Conservation (phyloP, 108 stramenopile genomes). For the Mayamaea pseudoterrestris region DNA sequence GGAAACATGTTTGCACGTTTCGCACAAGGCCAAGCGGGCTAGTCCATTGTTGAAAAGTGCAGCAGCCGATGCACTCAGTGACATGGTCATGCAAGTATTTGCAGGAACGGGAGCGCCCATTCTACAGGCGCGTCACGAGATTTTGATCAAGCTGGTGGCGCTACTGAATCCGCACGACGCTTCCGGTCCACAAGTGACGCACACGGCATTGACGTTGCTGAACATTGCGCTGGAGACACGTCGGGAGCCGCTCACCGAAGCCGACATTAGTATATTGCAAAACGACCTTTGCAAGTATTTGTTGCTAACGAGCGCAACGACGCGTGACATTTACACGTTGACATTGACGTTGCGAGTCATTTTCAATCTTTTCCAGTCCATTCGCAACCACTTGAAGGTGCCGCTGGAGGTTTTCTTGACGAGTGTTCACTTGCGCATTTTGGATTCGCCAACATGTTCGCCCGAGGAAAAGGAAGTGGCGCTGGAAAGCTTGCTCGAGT, state of each 20-base stretch:
- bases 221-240: constrained; percentile 91
- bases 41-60: constrained; percentile 47
- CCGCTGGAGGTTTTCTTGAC: constrained; percentile 96
- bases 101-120: constrained; percentile 6
- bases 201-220: constrained; percentile 72
- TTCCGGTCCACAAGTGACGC: constrained; percentile 51
- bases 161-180: constrained; percentile 70
- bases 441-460: constrained; percentile 33
- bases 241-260: constrained; percentile 23
- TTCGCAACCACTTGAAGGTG: constrained; percentile 90
- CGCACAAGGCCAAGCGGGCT: constrained; percentile 42
- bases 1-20: constrained; percentile 64
- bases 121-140: constrained; percentile 38
- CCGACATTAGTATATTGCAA: constrained; percentile 58
- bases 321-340: constrained; percentile 73
- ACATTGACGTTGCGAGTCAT: constrained; percentile 86
- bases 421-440: constrained; percentile 71
- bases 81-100: constrained; percentile 69
- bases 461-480: constrained; percentile 88
- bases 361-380: constrained; percentile 92
- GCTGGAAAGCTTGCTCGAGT: constrained; percentile 86
- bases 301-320: constrained; percentile 63
- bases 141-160: constrained; percentile 63
- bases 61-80: constrained; percentile 59
- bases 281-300: constrained; percentile 89